These are phyloP conservation scores for Linum tenue DNA, from an alignment of 345 rosid genomes.

Conservation along the genomic window DNA sequence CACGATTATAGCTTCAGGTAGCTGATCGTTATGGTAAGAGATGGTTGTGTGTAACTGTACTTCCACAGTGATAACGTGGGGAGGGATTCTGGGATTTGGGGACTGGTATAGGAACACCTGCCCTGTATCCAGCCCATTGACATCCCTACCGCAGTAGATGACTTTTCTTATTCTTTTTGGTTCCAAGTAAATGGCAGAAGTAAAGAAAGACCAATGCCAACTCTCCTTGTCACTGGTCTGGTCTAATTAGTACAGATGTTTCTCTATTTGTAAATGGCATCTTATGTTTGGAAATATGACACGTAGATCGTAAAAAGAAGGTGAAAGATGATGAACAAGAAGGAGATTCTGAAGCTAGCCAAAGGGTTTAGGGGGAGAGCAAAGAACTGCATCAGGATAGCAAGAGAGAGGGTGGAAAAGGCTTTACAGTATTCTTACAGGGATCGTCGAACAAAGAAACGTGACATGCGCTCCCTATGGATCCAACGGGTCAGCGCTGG, in stretches of 20 bases:
- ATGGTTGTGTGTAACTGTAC: too few relatives aligned
- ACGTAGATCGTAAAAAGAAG: neutral
- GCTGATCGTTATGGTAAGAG: too few relatives aligned
- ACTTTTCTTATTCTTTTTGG: neutral
- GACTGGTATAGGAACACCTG: neutral
- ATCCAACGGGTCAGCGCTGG: constrained; percentile 92
- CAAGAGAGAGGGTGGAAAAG: constrained; percentile 93
- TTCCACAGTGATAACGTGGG: too few relatives aligned
- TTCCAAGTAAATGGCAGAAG: neutral
- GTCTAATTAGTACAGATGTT: neutral
- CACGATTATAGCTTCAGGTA: neutral
- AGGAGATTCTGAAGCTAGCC: constrained; percentile 72
- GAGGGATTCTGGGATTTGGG: neutral
- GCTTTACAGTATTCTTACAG: constrained; percentile 89
- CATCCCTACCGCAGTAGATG: neutral
- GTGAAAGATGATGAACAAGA: constrained; percentile 55
- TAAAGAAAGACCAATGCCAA: neutral
- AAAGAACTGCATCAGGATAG: constrained; percentile 84
- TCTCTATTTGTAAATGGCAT: too few relatives aligned
- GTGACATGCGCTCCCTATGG: constrained; percentile 96
- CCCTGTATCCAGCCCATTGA: neutral
- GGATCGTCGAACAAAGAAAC: constrained; percentile 92
- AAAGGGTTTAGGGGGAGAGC: constrained; percentile 94
- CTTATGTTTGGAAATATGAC: neutral
- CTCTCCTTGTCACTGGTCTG: neutral